phyloP scores from a whole-genome alignment of 106 monocot genomes.

The Allium fistulosum region DNA sequence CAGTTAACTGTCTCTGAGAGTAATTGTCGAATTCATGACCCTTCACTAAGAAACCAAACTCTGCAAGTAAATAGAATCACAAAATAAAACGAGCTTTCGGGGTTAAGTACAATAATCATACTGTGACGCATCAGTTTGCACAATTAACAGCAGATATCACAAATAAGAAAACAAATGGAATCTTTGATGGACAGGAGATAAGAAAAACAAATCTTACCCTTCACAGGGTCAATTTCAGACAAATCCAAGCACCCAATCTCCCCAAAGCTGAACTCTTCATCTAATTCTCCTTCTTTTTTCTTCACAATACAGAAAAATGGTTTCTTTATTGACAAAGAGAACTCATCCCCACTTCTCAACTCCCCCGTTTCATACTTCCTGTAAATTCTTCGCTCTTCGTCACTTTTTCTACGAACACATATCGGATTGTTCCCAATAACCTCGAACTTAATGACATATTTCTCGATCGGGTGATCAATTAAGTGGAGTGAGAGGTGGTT shows the following conservation, averaged over 20 bases:
- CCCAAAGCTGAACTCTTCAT: background rate
- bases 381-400: constrained; percentile 1
- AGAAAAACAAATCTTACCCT: background rate
- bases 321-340: constrained; percentile 9
- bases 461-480: background rate
- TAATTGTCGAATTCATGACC: constrained; percentile 17
- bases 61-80: background rate
- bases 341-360: constrained; percentile 4
- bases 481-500: constrained; percentile 4
- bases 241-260: constrained; percentile 6
- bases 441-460: background rate
- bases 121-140: too few species aligned
- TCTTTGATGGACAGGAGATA: too few species aligned
- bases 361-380: constrained; percentile 5
- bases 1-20: background rate
- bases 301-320: constrained; percentile 7
- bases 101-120: too few species aligned
- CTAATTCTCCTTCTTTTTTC: constrained; percentile 1
- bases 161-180: too few species aligned
- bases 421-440: constrained; percentile 11
- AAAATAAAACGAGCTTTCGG: too few species aligned
- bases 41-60: constrained; percentile 17
- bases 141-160: too few species aligned
- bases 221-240: constrained; percentile 13
- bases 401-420: background rate